Evolutionary conservation across 306 rosid species (phyloP), one percentile per base, ranked within the genome.

Genomic region (cucumber (Cucumis sativus)): DNA sequence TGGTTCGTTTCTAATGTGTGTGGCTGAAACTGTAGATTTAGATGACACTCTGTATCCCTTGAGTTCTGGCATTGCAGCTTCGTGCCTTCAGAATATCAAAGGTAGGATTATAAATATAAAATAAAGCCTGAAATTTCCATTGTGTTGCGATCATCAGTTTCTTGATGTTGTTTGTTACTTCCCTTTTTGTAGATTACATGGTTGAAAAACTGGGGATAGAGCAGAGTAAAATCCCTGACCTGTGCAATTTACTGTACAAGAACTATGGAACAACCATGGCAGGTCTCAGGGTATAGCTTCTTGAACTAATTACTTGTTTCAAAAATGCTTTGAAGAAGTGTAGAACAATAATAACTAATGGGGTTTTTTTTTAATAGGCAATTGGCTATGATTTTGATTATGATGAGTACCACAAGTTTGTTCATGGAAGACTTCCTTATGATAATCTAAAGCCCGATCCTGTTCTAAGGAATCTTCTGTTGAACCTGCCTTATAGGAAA

Each of bases 211-310:
- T 94, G 80, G 93, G 93, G 81, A 90, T 91, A 82, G 97, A 92
- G 11, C 79, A 54, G 87, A 82, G 86, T 82, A 88, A 85, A 81
- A 87, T 92, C 79, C 56, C 69, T 70, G 88, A 86, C 17, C 77
- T 90, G 84, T 84, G 97, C 77, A 86, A 85, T 79, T 89, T 85
- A 6, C 92, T 92, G 33, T 92, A 95, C 87, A 92, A 85, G 84
- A 88, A 92, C 65, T 95, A 90, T 78, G 98, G 98, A 78, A 95
- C 98, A 45, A 92, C 97, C 72, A 95, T 92, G 97, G 96, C 99
- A 82, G 97, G 99, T 68, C 89, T 95, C 37, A 89, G 96, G 97
- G 98, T 95, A 92, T 58, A 77, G 25, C 65, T 13, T 15, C 16
- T 18, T 21, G 15, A 71, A 25, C 60, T 7, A 15, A 70, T 25